A percentile compares a stretch with the other conserved stretches of the same genome.
phyloP scores from a whole-genome alignment of 2,329 filamentous ascomycete species.

The Phyllosticta citribraziliensis region DNA sequence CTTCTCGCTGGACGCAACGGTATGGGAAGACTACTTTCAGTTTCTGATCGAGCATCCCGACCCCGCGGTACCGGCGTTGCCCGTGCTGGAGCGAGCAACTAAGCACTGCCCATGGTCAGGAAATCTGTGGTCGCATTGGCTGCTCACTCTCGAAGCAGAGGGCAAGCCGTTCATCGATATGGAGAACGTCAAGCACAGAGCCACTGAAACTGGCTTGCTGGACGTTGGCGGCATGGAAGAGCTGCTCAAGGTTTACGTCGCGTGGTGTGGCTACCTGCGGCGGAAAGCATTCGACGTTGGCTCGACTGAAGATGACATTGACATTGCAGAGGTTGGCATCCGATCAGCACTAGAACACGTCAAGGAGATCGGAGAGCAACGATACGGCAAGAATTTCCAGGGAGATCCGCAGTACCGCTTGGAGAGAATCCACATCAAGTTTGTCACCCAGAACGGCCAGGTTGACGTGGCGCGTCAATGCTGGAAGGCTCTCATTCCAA shows the following conservation, averaged over 20 bases:
- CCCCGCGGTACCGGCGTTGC: conserved; percentile 45
- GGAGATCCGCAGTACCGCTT: conserved; percentile 85
- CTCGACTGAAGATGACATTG: conserved; percentile 64
- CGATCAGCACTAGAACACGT: conserved; percentile 79
- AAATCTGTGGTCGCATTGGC: conserved; percentile 78
- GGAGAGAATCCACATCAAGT: conserved; percentile 86
- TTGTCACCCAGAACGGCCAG: conserved; percentile 72
- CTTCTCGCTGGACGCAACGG: conserved; percentile 61
- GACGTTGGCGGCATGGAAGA: conserved; percentile 80
- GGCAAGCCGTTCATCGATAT: conserved; percentile 68
- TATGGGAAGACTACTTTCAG: conserved; percentile 78
- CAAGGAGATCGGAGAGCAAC: conserved; percentile 63
- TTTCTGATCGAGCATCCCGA: conserved; percentile 52
- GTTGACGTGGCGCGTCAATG: conserved; percentile 65
- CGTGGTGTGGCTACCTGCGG: conserved; percentile 91
- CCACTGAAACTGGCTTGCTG: conserved; percentile 75
- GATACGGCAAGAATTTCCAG: conserved; percentile 65
- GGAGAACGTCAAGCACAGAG: conserved; percentile 82
- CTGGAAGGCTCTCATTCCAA: conserved; percentile 63
- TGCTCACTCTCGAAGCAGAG: conserved; percentile 74
- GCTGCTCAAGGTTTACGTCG: conserved; percentile 80
- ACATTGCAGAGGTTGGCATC: conserved; percentile 84
- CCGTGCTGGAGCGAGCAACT: conserved; percentile 71
- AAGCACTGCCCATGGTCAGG: conserved; percentile 92
- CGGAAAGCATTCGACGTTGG: conserved; percentile 68